Evolutionary conservation across 108 stramenopile genomes (phyloP).

Genomic region (Fistulifera solaris): DNA sequence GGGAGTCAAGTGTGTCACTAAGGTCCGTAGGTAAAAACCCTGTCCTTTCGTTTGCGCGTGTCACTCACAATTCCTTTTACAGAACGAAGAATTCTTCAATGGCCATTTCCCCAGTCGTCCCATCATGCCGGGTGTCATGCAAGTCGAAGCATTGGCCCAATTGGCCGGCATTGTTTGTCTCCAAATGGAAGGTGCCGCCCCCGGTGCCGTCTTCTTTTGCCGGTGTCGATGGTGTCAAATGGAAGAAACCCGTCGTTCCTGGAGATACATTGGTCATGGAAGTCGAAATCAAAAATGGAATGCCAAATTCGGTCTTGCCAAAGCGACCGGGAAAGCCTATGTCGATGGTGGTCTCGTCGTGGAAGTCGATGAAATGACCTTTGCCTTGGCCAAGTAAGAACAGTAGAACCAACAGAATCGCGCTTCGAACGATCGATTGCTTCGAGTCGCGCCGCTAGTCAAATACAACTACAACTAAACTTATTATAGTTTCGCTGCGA

Average conservation of each 20-base stretch:
- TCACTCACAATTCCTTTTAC: too few relatives aligned
- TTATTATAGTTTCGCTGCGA: too few relatives aligned
- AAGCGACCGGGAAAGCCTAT: constrained; percentile 78
- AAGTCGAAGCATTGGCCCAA: constrained; percentile 97
- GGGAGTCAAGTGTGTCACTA: constrained; percentile 91
- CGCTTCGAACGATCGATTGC: too few relatives aligned
- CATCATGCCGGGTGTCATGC: constrained; percentile 96
- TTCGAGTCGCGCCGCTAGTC: too few relatives aligned
- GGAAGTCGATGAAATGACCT: constrained; percentile 80
- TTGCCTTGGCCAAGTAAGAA: constrained; percentile 51
- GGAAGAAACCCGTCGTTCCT: constrained; percentile 96
- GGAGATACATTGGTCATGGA: constrained; percentile 96
- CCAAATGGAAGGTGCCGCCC: constrained; percentile 74
- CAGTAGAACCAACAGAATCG: too few relatives aligned
- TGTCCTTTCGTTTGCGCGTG: too few relatives aligned
- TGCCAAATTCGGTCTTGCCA: constrained; percentile 77
- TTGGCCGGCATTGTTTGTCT: constrained; percentile 90
- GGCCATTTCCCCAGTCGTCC: constrained; percentile 96
- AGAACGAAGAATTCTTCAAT: constrained; percentile 95
- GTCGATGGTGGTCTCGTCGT: constrained; percentile 81
- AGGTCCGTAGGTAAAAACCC: too few relatives aligned
- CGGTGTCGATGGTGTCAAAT: constrained; percentile 94
- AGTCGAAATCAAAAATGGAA: constrained; percentile 84
- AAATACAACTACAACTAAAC: too few relatives aligned
- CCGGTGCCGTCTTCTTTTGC: constrained; percentile 93